Evolutionary conservation across 1,284 basidiomycete species (phyloP), one percentile per base, ranked within the genome.

Genomic region (Hymenochaete sp.): DNA sequence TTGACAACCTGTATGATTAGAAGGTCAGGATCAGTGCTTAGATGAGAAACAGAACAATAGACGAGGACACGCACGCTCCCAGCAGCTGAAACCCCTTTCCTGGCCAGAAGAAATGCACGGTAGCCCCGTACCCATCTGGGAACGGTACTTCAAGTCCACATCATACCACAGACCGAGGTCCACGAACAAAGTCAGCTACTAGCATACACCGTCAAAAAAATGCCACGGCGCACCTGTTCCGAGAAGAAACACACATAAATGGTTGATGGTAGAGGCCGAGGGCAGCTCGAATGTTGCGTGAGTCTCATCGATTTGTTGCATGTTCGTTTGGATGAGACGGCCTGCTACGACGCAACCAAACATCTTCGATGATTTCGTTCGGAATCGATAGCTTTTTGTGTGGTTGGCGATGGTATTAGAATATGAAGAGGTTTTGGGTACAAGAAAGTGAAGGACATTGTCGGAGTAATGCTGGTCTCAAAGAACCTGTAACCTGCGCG

Each of bases 91-190:
- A 93, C 2, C 89, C 90, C 58, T 80, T 85, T 10, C 84, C 86
- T 0, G 91, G 91, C 80, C 85, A 91, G 57, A 82, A 81, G 58
- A 95, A 84, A 62, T 95, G 91, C 1, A 95, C 88, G 0, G 89
- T 83, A 9, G 87, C 89, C 24, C 84, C 92, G 59, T 82, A 93
- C 3, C 90, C 89, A 21, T 88, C 83, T 1, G 92, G 92, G 55
- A 95, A 93, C 0, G 88, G 81, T 0, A 88, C 87, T 76, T 44
- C 13, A 19, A n/a, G 21, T 16, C 4, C 19, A 40, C 22, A 28
- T 9, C 38, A 16, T 26, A 19, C 27, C 28, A 10, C 9, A 31
- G 28, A 10, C 9, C 14, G 9, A 14, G 9, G 14, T 31, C 14
- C 28, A 31, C 9, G 28, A 31, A 31, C 9, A 14, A 10, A 31